A percentile compares a stretch with the other conserved stretches of the same genome.
These are phyloP conservation scores for Teratosphaeria nubilosa DNA, from an alignment of 2,329 filamentous ascomycete genomes.

Conservation along the genomic window DNA sequence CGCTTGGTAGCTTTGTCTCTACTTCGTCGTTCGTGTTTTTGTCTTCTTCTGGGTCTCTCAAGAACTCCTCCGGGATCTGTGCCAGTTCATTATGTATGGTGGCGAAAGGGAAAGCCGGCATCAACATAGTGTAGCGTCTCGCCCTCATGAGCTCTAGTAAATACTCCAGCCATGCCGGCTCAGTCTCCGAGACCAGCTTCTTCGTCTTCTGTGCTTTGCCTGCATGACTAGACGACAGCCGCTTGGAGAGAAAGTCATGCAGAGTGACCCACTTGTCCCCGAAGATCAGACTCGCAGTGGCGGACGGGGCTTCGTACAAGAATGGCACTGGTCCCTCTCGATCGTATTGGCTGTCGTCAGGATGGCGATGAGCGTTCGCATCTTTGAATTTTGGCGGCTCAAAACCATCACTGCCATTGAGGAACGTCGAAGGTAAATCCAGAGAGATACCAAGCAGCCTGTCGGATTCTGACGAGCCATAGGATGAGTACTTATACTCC, in stretches of 20 bases:
- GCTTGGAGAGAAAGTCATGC: slow-evolving; percentile 64
- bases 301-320: slow-evolving; percentile 75
- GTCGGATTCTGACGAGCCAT: slow-evolving; percentile 35
- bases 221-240: slow-evolving; percentile 35
- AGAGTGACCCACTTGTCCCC: slow-evolving; percentile 81
- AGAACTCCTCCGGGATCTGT: slow-evolving; percentile 58
- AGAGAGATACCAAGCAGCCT: slow-evolving; percentile 71
- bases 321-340: slow-evolving; percentile 47
- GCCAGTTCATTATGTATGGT: slow-evolving; percentile 69
- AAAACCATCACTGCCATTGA: slow-evolving; percentile 53
- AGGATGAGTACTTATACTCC: slow-evolving; percentile 62
- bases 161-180: slow-evolving; percentile 71
- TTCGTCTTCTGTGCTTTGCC: slow-evolving; percentile 14
- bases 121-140: slow-evolving; percentile 68
- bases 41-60: slow-evolving; percentile 1
- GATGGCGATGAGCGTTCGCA: slow-evolving; percentile 25
- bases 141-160: slow-evolving; percentile 65
- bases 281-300: slow-evolving; percentile 71
- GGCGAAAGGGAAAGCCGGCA: slow-evolving; percentile 58
- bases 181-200: slow-evolving; percentile 56
- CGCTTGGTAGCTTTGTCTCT: not conserved
- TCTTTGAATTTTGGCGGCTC: slow-evolving; percentile 31
- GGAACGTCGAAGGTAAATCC: slow-evolving; percentile 54
- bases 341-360: slow-evolving; percentile 12
- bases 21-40: slow-evolving; percentile 3